A percentile compares a stretch with the other conserved stretches of the same genome.
These are phyloP conservation scores for Polychaeton citri DNA, from an alignment of 2,329 filamentous ascomycete species.

Conservation along the genomic window DNA sequence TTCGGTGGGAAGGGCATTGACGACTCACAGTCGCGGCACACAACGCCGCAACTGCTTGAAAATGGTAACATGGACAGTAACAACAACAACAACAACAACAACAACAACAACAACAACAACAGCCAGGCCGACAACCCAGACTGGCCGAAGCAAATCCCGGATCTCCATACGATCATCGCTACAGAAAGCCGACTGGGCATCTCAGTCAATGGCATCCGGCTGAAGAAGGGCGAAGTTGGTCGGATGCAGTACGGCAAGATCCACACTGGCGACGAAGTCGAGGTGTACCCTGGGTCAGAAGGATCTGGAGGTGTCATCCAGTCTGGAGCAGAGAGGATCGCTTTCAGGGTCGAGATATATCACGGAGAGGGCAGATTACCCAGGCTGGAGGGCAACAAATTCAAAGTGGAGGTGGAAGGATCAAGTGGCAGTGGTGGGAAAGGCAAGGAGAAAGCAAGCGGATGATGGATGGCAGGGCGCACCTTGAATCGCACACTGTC, in stretches of 20 bases:
- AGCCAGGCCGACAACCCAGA: background rate
- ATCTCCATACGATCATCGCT: constrained; percentile 57
- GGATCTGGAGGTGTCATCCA: constrained; percentile 16
- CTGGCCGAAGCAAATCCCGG: constrained; percentile 14
- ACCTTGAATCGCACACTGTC: too few relatives aligned
- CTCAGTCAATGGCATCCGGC: constrained; percentile 56
- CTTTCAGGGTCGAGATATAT: constrained; percentile 30
- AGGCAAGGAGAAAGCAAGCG: too few relatives aligned
- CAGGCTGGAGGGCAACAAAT: constrained; percentile 3
- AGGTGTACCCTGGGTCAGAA: constrained; percentile 46
- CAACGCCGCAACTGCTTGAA: background rate
- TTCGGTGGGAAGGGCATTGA: constrained; percentile 55
- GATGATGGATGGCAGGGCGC: too few relatives aligned
- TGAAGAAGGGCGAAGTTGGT: constrained; percentile 43
- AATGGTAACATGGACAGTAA: background rate
- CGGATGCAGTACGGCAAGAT: constrained; percentile 50
- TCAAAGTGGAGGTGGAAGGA: background rate
- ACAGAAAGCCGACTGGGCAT: constrained; percentile 70
- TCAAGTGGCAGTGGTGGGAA: too few relatives aligned
- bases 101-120: background rate
- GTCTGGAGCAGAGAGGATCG: constrained; percentile 15
- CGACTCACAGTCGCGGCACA: background rate
- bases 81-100: background rate
- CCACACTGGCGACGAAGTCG: constrained; percentile 63
- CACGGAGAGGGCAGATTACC: constrained; percentile 21